These are phyloP conservation scores for Lipomyces spencermartinsiae DNA, from an alignment of 805 yeast species.

Conservation along the genomic window DNA sequence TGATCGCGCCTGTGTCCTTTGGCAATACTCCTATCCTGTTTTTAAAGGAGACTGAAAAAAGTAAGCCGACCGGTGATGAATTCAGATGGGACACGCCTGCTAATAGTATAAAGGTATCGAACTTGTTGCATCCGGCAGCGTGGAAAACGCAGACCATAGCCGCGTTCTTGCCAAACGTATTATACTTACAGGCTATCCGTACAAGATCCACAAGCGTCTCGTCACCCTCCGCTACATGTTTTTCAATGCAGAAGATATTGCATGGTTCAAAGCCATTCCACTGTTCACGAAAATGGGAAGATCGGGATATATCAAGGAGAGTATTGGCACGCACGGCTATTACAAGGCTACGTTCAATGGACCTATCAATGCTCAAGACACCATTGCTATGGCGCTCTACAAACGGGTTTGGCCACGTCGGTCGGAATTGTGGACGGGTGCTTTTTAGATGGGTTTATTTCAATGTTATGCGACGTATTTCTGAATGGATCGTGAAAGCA, in stretches of 20 bases:
- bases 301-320: slow-evolving; percentile 91
- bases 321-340: slow-evolving; percentile 98
- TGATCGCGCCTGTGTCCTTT: slow-evolving; percentile 85
- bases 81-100: slow-evolving; percentile 31
- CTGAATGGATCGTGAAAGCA: background rate
- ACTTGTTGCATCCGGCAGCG: slow-evolving; percentile 88
- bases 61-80: slow-evolving; percentile 20
- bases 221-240: slow-evolving; percentile 97
- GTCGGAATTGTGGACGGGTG: slow-evolving; percentile 31
- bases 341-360: slow-evolving; percentile 96
- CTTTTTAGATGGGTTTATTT: slow-evolving; percentile 9
- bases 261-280: slow-evolving; percentile 89
- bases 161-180: slow-evolving; percentile 87
- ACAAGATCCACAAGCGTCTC: slow-evolving; percentile 90
- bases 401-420: slow-evolving; percentile 88
- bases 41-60: slow-evolving; percentile 60
- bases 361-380: slow-evolving; percentile 87
- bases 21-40: slow-evolving; percentile 80
- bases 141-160: slow-evolving; percentile 82
- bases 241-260: slow-evolving; percentile 87
- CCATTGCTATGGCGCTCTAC: slow-evolving; percentile 90
- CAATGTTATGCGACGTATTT: background rate
- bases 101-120: slow-evolving; percentile 46
- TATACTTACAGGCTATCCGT: slow-evolving; percentile 90
- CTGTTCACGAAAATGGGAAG: slow-evolving; percentile 92